Conservation (phyloP, 345 rosid genomes). For the Brassica nigra region DNA sequence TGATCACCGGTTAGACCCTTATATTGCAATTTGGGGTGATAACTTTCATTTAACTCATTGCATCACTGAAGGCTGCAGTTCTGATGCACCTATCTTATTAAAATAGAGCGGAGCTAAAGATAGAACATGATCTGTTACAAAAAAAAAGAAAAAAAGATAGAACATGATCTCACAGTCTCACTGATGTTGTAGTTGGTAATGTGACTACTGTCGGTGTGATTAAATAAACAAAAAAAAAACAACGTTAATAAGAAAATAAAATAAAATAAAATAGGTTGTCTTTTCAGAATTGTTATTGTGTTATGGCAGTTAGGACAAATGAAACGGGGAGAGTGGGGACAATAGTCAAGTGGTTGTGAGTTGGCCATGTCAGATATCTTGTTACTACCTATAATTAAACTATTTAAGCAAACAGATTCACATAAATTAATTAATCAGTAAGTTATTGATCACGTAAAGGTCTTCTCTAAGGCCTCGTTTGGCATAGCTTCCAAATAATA, state of each 20-base stretch:
- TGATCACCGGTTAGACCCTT: background rate
- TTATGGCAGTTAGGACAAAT: constrained; percentile 9
- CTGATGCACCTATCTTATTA: background rate
- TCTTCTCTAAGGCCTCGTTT: background rate
- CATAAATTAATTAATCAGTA: background rate
- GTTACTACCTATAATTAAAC: background rate
- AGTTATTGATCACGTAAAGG: background rate
- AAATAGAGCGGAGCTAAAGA: background rate
- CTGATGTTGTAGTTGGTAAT: background rate
- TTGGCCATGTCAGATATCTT: constrained; percentile 34
- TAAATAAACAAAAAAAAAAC: background rate
- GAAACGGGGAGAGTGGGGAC: constrained; percentile 15
- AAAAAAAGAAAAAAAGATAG: background rate
- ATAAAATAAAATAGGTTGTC: background rate
- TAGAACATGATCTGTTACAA: background rate
- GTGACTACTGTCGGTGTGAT: background rate
- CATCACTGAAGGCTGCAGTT: background rate
- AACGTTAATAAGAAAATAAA: background rate
- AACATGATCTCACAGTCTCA: background rate
- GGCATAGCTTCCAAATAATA: background rate
- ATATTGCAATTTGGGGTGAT: background rate
- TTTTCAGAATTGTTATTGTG: constrained; percentile 6
- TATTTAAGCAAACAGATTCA: background rate
- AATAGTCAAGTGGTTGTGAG: constrained; percentile 19
- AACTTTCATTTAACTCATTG: background rate